phyloP scores from a whole-genome alignment of 2,329 filamentous ascomycete species.

The Aspergillus ochraceus region DNA sequence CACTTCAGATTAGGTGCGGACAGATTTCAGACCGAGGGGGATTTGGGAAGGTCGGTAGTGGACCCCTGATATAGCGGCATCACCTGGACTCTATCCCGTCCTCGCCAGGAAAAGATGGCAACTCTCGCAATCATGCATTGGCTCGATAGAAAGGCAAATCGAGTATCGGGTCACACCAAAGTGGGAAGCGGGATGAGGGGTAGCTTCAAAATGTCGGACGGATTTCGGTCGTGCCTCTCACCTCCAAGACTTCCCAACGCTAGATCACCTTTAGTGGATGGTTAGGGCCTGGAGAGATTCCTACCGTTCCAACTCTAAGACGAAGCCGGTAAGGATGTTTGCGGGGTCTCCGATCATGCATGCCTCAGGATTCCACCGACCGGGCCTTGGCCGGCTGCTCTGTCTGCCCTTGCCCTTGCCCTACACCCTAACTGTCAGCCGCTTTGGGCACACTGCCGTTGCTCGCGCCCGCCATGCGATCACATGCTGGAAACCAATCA shows the following conservation, averaged over 20 bases:
- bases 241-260: background rate
- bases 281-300: no score
- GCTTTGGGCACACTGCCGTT: background rate
- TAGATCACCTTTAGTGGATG: background rate
- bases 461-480: background rate
- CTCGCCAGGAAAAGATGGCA: background rate
- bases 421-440: constrained; percentile 15
- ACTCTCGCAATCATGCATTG: background rate
- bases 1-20: background rate
- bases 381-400: no score
- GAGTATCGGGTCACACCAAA: background rate
- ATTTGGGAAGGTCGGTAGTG: no score
- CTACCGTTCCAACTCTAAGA: no score
- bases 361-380: constrained; percentile 9
- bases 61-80: background rate
- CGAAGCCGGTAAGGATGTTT: background rate
- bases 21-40: background rate
- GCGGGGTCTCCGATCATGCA: background rate
- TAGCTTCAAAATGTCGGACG: background rate
- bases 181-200: background rate
- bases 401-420: constrained; percentile 18
- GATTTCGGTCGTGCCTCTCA: background rate
- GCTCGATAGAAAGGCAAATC: background rate
- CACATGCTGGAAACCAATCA: constrained; percentile 14
- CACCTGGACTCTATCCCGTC: background rate